Percentiles rank a stretch among this genome's conserved stretches.
phyloP scores from a whole-genome alignment of 257 asterid genomes.

The Solanum pennellii region DNA sequence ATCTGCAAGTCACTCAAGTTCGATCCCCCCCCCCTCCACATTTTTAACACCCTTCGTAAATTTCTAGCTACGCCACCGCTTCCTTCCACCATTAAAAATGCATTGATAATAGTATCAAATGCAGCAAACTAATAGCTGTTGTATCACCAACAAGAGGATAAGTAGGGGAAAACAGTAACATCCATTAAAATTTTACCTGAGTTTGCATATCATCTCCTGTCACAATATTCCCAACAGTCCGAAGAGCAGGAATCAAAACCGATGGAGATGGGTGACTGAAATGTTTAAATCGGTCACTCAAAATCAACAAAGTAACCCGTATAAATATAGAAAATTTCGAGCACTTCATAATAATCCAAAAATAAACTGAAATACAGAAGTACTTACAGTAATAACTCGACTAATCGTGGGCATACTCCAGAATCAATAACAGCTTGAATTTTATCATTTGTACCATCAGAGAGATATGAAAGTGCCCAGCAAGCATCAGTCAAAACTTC shows the following conservation, averaged over 20 bases:
- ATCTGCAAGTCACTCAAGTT: neutral
- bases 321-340: neutral
- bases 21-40: neutral
- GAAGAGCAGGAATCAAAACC: conserved; percentile 1
- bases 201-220: conserved; percentile 4
- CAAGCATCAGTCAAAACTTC: conserved; percentile 22
- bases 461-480: conserved; percentile 90
- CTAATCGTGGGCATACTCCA: conserved; percentile 72
- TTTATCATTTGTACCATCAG: conserved; percentile 48
- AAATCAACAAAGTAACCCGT: neutral
- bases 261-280: conserved; percentile 4
- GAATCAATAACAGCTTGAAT: conserved; percentile 79
- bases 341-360: neutral
- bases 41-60: neutral
- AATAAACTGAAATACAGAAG: neutral
- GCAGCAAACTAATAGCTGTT: neutral
- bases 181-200: neutral
- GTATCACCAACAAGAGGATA: neutral
- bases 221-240: conserved; percentile 4
- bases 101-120: neutral
- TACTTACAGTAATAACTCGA: conserved; percentile 70
- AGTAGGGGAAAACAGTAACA: neutral
- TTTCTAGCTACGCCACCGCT: neutral
- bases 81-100: neutral
- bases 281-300: neutral